phyloP scores from a whole-genome alignment of 2,329 filamentous ascomycete genomes.

The Aspergillus sp. region DNA sequence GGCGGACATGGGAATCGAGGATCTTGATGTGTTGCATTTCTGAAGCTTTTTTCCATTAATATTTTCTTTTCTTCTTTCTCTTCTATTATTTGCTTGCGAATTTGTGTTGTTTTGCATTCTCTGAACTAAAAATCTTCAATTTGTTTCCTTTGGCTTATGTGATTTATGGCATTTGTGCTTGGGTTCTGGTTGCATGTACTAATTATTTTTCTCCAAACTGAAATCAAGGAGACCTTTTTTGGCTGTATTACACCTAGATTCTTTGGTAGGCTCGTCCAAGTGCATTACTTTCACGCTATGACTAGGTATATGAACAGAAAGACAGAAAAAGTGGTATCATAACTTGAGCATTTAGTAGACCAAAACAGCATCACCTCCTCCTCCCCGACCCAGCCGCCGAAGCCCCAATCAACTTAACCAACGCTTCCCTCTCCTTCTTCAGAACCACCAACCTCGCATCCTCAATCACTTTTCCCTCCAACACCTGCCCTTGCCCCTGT shows the following conservation, averaged over 20 bases:
- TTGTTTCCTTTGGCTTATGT: conserved; percentile 4
- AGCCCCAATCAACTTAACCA: conserved; percentile 55
- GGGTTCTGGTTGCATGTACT: neutral
- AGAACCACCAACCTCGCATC: conserved; percentile 59
- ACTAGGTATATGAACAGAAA: conserved; percentile 1
- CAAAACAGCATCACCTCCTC: conserved; percentile 18
- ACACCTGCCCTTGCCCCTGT: conserved; percentile 8
- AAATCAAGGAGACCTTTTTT: neutral
- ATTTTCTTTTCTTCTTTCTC: conserved; percentile 10
- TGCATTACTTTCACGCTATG: neutral
- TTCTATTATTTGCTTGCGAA: neutral
- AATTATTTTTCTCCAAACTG: neutral
- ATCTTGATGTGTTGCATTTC: conserved; percentile 11
- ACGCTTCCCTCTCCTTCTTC: conserved; percentile 60
- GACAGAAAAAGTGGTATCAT: neutral
- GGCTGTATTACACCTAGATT: too few species aligned
- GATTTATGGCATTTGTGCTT: neutral
- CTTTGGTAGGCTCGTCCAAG: neutral
- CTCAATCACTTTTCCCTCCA: conserved; percentile 55
- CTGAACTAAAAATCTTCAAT: conserved; percentile 1
- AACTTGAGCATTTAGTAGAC: neutral
- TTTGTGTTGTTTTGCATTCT: conserved; percentile 1
- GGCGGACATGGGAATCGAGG: conserved; percentile 28
- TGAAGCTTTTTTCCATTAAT: conserved; percentile 4
- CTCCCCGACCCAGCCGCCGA: conserved; percentile 15